Base-by-base conservation (phyloP, 1,284 basidiomycete species). In the Puccinia horiana region DNA sequence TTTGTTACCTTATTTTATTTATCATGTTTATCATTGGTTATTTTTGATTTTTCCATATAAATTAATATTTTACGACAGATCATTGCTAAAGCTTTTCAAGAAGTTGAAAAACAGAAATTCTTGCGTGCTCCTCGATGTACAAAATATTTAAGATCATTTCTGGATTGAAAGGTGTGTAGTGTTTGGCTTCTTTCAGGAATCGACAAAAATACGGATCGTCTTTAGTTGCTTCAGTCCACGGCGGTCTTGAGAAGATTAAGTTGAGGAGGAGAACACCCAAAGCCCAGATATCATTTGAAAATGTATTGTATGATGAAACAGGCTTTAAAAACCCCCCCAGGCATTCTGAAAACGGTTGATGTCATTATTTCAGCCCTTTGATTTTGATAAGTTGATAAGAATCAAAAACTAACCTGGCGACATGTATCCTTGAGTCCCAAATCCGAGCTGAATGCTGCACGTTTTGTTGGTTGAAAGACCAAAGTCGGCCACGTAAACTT, bases 381-480 rank as follows among this genome's bases (percentile, higher is more conserved):
- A 63, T 32, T 63, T 29, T 63, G 9, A n/a, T n/a, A n/a, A n/a
- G n/a, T n/a, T 20, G 6, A 37, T 26, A 63, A 63, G n/a, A 6
- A 9, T 6, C 18, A n/a, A n/a, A 14, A 63, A 23, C 23, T 14
- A 23, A 93, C 94, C 94, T 87, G 95, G 94, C 86, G 93, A 93
- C 94, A 96, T 96, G 88, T 98, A 97, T 87, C 96, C 97, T 32
- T 95, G 93, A 85, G 93, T 95, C 77, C 96, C 96, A 77, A 95
- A 96, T 84, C 95, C 93, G 89, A 97, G 98, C 88, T 98, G 96
- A 82, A 91, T 91, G 84, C 93, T 95, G 84, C 91, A 88, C 86
- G 91, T 91, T 84, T 98, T 94, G 56, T 92, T 93, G 0, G 97
- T 99, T 16, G 96, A 96, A 52, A 98, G 91, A 67, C 96, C 96